Conservation (phyloP, 2,329 filamentous ascomycete species). For the Penicillium sp. region DNA sequence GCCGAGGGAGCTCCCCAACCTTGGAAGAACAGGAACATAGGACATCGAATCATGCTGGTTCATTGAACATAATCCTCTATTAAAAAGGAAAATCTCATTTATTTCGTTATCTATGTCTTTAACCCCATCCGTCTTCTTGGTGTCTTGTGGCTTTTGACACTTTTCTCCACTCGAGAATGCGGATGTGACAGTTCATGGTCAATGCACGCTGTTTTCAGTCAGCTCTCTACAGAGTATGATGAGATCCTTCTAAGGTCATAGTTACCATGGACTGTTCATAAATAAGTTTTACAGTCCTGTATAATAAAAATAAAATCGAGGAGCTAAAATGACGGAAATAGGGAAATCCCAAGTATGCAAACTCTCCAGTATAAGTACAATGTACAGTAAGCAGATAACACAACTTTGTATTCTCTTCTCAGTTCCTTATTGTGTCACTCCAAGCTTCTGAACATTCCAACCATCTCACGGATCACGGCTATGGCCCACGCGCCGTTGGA, state of each 20-base stretch:
- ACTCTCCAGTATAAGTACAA: neutral
- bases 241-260: neutral
- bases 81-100: neutral
- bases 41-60: neutral
- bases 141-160: neutral
- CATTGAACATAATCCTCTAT: neutral
- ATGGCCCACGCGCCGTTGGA: neutral
- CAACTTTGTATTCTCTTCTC: neutral
- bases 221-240: neutral
- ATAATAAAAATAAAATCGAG: neutral
- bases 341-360: neutral
- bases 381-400: neutral
- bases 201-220: conserved; percentile 12
- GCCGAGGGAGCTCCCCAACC: neutral
- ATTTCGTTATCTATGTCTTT: neutral
- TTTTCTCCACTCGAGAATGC: conserved; percentile 16
- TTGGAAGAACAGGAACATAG: neutral
- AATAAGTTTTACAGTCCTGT: neutral
- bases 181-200: conserved; percentile 11
- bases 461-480: neutral
- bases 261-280: neutral
- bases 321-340: neutral
- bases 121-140: neutral
- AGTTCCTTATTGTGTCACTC: neutral
- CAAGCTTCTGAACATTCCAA: neutral